Evolutionary conservation across 2,329 filamentous ascomycete genomes (phyloP), one percentile per base, ranked within the genome.

Genomic region (Aspergillus ibericus): DNA sequence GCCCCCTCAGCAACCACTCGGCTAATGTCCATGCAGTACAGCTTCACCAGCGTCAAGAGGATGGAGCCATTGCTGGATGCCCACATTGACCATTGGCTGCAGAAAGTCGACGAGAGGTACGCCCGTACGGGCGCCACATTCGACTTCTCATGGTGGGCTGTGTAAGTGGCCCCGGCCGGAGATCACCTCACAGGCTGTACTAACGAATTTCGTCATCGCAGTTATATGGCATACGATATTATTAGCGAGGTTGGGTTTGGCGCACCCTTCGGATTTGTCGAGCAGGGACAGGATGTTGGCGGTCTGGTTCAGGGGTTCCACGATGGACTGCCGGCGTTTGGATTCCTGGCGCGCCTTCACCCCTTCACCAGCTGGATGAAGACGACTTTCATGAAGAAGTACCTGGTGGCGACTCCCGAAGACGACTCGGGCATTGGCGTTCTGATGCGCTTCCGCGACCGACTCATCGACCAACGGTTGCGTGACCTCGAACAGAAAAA

Each of bases 31-130:
- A 32, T 55, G 25, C 54, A 74, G 64, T 86, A 86, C 65, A 81
- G 77, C 54, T 83, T 85, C 65, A 78, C 72, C 46, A 85, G 83
- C 63, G 79, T 86, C 63, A 83, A 82, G 70, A 82, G 80, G 62
- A 86, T 85, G 80, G 84, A 87, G 67, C 80, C 82, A 0, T 63
- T 86, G 29, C 75, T 87, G 2, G 83, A 86, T 59, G 61, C 67
- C 1, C 75, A 80, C 9, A 83, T 86, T 48, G 57, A 68, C 2
- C 70, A 77, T n/a, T 87, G 83, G 84, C 73, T 81, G 8, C 63
- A 67, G 3, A 79, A 76, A n/a, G 72, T 87, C 2, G 73, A 79
- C 2, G 66, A 73, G 2, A 69, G 68, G 5, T 87, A 85, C 60
- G 80, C 74, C 4, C 69, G 74, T 7, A 77, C 75, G 0, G 75